These are phyloP conservation scores for Solanum sitiens DNA, from an alignment of 257 asterid genomes.

Conservation along the genomic window DNA sequence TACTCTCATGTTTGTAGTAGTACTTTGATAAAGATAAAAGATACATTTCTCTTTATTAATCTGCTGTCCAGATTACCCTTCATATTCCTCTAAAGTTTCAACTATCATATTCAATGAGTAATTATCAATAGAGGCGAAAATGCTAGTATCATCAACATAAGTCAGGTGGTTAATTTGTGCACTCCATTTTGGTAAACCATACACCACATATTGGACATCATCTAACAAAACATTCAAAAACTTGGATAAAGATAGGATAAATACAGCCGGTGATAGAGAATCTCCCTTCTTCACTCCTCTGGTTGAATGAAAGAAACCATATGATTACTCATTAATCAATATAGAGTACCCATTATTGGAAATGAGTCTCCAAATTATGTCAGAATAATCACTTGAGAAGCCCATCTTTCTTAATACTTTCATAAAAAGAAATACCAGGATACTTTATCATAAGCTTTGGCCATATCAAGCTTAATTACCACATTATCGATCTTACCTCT, in stretches of 20 bases:
- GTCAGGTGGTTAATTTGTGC: not conserved
- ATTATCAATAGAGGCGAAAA: not conserved
- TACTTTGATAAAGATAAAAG: not conserved
- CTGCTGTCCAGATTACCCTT: not conserved
- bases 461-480: not conserved
- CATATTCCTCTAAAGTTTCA: not conserved
- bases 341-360: not conserved
- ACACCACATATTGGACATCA: not conserved
- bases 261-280: not conserved
- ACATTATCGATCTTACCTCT: not conserved
- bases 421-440: no score
- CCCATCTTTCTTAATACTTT: no score
- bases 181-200: not conserved
- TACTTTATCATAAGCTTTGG: not conserved
- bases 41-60: not conserved
- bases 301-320: no score
- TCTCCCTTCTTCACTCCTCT: not conserved
- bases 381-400: not conserved
- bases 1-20: no score
- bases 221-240: not conserved
- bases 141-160: not conserved
- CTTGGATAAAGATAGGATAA: not conserved
- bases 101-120: not conserved
- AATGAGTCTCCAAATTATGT: not conserved
- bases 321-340: not conserved